phyloP scores from a whole-genome alignment of 331 rosid species.

The Phaseolus coccineus region DNA sequence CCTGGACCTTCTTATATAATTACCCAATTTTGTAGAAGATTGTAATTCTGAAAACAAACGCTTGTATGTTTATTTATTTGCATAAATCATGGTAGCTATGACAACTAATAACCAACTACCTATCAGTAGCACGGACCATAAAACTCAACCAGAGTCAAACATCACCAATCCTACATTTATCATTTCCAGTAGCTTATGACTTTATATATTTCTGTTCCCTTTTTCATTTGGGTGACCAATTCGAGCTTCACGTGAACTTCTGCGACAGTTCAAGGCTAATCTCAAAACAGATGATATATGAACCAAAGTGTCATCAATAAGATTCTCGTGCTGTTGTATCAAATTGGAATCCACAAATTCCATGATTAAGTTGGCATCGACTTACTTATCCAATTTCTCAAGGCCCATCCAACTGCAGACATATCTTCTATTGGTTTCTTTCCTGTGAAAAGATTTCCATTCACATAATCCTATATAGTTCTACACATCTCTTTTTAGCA shows the following conservation, averaged over 20 bases:
- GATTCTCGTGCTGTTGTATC: not conserved
- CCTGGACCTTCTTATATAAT: not conserved
- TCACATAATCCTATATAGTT: not conserved
- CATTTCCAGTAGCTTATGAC: not conserved
- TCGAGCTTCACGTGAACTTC: not conserved
- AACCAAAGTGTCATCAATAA: not conserved
- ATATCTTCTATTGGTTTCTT: not conserved
- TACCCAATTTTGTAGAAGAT: not conserved
- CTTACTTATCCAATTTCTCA: not conserved
- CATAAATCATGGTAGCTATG: not conserved
- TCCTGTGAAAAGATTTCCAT: not conserved
- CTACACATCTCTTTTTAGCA: not conserved
- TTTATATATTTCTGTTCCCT: not conserved
- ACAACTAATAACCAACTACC: conserved; percentile 44
- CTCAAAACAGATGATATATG: not conserved
- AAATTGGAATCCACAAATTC: not conserved
- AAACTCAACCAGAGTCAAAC: no score
- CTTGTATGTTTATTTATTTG: not conserved
- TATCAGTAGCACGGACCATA: conserved; percentile 21
- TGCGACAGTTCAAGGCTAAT: not conserved
- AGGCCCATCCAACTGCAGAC: not conserved
- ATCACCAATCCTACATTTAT: not conserved
- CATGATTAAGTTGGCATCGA: not conserved
- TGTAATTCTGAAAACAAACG: not conserved
- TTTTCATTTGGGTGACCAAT: not conserved